Base-by-base conservation (phyloP, 345 rosid species). In the Chamaenerion angustifolium region DNA sequence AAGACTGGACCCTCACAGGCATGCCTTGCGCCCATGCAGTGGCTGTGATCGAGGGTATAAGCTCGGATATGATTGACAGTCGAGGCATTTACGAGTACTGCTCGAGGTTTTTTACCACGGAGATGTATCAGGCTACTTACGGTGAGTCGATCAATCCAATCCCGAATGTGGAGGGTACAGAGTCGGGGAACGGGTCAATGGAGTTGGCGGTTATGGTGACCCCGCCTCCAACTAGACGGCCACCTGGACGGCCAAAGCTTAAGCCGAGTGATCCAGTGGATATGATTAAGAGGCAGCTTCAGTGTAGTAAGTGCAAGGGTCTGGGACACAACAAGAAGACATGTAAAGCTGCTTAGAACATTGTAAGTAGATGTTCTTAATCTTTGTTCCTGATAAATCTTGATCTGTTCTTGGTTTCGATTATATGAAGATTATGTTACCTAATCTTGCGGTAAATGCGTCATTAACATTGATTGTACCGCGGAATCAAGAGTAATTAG, bases 281-380 rank as follows among this genome's bases (percentile, higher is more conserved):
- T 40, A 65, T 83, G 45, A 71, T 71, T 12, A 90, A 78, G 61
- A 79, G 95, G 49, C 90, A 83, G 69, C 87, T 86, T 17, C 98
- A 90, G 51, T 90, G 98, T 69, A 90, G 98, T 79, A 77, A 73
- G 69, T 90, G 98, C 81, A 90, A 90, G 73, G 94, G 98, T 25
- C 74, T 86, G 47, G 98, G 95, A 51, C 98, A 90, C 68, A 90
- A 90, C 65, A 86, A 86, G 73, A 81, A 79, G 66, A 89, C 97
- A 1, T 89, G 97, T 83, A 82, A 71, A 76, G 80, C 61, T 54
- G 49, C 70, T 27, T 67, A 71, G 78, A 57, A 23, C 41, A 41
- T 44, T 31, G 37, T 31, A 7, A 31, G 37, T 31, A 31, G 8
- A 9, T 4, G 6, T 25, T 50, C 54, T 27, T 31, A 31, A 31